Evolutionary conservation across 805 yeast species (phyloP).

Genomic region (Nakazawaea molendinolei): DNA sequence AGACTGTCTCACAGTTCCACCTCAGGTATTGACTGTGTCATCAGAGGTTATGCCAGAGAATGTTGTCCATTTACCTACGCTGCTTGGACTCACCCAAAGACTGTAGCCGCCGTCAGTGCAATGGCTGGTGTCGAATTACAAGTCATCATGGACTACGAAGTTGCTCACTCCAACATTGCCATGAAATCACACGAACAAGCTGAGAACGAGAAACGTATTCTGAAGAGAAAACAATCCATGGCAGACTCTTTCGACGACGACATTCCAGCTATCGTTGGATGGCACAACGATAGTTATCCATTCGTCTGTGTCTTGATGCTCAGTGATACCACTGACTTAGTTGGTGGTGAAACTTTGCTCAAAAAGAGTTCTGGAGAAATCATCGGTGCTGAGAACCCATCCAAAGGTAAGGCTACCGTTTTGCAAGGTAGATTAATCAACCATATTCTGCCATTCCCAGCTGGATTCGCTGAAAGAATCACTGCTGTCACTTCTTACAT

Average conservation of each 20-base stretch:
- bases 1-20: slow-evolving; percentile 36
- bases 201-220: slow-evolving; percentile 21
- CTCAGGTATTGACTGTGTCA: slow-evolving; percentile 40
- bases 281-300: slow-evolving; percentile 62
- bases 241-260: slow-evolving; percentile 23
- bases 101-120: slow-evolving; percentile 43
- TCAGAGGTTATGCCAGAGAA: slow-evolving; percentile 44
- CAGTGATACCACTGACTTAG: slow-evolving; percentile 49
- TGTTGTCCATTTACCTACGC: slow-evolving; percentile 44
- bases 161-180: slow-evolving; percentile 46
- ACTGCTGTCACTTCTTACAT: slow-evolving; percentile 36
- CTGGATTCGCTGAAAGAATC: slow-evolving; percentile 34
- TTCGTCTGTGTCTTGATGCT: slow-evolving; percentile 61
- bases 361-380: slow-evolving; percentile 36
- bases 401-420: slow-evolving; percentile 42
- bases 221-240: slow-evolving; percentile 20
- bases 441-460: slow-evolving; percentile 41
- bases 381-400: slow-evolving; percentile 32
- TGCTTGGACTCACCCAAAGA: slow-evolving; percentile 56
- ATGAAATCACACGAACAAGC: slow-evolving; percentile 33
- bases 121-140: slow-evolving; percentile 57
- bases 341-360: slow-evolving; percentile 55
- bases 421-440: slow-evolving; percentile 39
- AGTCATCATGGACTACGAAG: slow-evolving; percentile 50
- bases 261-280: slow-evolving; percentile 50